These are phyloP conservation scores for Ormosia emarginata DNA, from an alignment of 306 rosid species.

Conservation along the genomic window DNA sequence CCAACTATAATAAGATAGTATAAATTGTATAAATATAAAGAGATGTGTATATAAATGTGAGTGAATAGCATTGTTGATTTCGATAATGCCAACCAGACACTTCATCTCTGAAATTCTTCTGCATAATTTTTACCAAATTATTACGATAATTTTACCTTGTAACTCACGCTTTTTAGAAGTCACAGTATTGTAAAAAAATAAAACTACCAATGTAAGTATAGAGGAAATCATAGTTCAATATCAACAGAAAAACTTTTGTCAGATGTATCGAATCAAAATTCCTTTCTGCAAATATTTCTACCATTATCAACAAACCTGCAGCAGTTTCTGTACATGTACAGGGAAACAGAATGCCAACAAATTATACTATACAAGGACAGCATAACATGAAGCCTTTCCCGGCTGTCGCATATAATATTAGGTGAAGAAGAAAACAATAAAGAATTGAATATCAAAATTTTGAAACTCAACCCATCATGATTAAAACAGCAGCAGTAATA, in stretches of 20 bases:
- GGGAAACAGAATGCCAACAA: constrained; percentile 15
- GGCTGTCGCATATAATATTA: background rate
- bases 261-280: background rate
- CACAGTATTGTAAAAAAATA: background rate
- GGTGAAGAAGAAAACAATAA: constrained; percentile 14
- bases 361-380: constrained; percentile 11
- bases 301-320: background rate
- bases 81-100: background rate
- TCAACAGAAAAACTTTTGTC: background rate
- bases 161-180: background rate
- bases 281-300: background rate
- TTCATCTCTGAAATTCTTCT: background rate
- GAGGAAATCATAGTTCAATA: background rate
- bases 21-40: too few species aligned
- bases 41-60: too few species aligned
- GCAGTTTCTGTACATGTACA: constrained; percentile 25
- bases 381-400: constrained; percentile 7
- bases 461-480: constrained; percentile 3
- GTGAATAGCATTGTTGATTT: too few species aligned
- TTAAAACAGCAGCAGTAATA: background rate
- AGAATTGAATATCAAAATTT: background rate
- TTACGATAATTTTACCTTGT: background rate
- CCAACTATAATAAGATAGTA: too few species aligned
- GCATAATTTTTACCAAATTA: background rate
- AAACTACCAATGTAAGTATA: background rate